Percentiles rank a stretch among this genome's conserved stretches.
phyloP scores from a whole-genome alignment of 164 flowering plant genomes.

The Echeveria elegans region DNA sequence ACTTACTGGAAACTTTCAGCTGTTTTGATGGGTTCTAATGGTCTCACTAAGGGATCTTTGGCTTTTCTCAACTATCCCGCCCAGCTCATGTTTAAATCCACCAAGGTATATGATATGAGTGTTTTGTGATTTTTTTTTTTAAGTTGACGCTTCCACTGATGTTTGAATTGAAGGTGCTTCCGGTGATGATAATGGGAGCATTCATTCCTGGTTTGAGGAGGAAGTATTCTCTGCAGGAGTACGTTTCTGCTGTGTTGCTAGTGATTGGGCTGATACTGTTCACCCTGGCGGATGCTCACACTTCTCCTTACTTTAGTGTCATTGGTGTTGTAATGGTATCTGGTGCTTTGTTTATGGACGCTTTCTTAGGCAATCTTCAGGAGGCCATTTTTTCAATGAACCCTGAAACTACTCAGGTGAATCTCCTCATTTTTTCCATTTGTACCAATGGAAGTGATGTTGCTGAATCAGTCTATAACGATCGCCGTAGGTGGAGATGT shows the following conservation, averaged over 20 bases:
- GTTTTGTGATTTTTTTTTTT: background rate
- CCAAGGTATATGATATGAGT: slow-evolving; percentile 43
- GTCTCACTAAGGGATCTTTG: slow-evolving; percentile 83
- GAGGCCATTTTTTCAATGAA: slow-evolving; percentile 72
- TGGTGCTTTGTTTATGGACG: slow-evolving; percentile 64
- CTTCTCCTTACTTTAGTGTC: slow-evolving; percentile 65
- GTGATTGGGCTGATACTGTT: slow-evolving; percentile 63
- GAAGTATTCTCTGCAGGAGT: slow-evolving; percentile 58
- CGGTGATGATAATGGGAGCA: slow-evolving; percentile 84
- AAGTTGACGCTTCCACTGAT: background rate
- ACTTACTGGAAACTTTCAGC: slow-evolving; percentile 75
- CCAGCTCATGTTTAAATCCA: slow-evolving; percentile 92
- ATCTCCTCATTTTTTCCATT: background rate
- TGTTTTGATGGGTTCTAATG: slow-evolving; percentile 89
- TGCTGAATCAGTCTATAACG: background rate
- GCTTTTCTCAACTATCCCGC: slow-evolving; percentile 93
- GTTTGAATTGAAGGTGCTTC: slow-evolving; percentile 42
- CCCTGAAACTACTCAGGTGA: slow-evolving; percentile 74
- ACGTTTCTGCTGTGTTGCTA: slow-evolving; percentile 55
- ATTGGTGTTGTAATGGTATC: slow-evolving; percentile 67
- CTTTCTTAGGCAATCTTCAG: slow-evolving; percentile 69
- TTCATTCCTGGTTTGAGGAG: slow-evolving; percentile 69
- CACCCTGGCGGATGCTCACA: slow-evolving; percentile 68
- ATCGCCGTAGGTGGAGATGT: slow-evolving; percentile 75
- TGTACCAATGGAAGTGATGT: too few species aligned